Evolutionary conservation across 306 rosid species (phyloP).

Genomic region (Cercis canadensis): DNA sequence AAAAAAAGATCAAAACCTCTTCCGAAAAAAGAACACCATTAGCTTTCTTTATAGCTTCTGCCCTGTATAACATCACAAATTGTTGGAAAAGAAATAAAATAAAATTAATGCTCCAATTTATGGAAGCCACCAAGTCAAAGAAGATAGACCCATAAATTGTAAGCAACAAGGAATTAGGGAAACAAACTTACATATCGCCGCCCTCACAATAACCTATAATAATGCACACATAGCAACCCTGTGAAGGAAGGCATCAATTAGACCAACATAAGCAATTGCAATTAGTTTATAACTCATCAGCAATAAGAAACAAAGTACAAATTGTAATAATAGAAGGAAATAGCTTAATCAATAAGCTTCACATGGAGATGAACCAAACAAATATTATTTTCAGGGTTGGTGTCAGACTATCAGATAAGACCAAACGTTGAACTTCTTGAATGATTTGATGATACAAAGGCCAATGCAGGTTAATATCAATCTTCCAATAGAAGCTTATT

Average conservation of each 20-base stretch:
- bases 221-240: conserved; percentile 99
- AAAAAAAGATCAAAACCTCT: conserved; percentile 63
- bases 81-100: conserved; percentile 5
- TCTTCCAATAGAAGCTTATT: conserved; percentile 32
- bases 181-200: conserved; percentile 86
- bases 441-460: conserved; percentile 4
- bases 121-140: conserved; percentile 37
- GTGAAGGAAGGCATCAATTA: conserved; percentile 44
- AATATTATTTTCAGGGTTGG: background rate
- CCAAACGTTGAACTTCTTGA: conserved; percentile 10
- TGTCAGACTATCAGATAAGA: conserved; percentile 1
- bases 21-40: conserved; percentile 75
- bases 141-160: conserved; percentile 19
- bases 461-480: conserved; percentile 13
- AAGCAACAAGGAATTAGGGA: conserved; percentile 23
- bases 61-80: conserved; percentile 66
- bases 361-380: conserved; percentile 2
- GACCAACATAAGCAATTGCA: conserved; percentile 31
- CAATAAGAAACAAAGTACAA: conserved; percentile 28
- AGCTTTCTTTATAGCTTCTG: conserved; percentile 87
- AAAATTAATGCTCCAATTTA: conserved; percentile 30
- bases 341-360: background rate
- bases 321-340: conserved; percentile 7
- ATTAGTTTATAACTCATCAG: conserved; percentile 18
- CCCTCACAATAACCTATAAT: conserved; percentile 94